A percentile compares a stretch with the other conserved stretches of the same genome.
phyloP scores from a whole-genome alignment of 2,329 filamentous ascomycete species.

The Pseudocercospora fijiensis region DNA sequence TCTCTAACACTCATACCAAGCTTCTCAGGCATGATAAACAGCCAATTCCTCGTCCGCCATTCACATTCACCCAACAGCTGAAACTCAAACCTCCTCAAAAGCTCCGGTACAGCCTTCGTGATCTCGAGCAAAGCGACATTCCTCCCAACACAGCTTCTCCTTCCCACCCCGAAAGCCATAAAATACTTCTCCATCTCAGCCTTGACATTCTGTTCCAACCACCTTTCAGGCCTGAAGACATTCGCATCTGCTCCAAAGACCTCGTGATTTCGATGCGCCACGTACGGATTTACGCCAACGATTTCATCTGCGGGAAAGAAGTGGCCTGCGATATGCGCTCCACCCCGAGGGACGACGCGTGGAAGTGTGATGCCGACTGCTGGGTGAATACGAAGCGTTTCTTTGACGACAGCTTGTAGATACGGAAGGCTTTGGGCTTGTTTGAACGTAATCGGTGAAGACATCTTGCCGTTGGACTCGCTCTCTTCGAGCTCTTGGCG shows the following conservation, averaged over 20 bases:
- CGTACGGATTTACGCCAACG: slow-evolving; percentile 37
- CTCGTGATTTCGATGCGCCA: slow-evolving; percentile 33
- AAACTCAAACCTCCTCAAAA: neutral
- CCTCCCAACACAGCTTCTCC: slow-evolving; percentile 11
- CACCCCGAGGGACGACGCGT: slow-evolving; percentile 41
- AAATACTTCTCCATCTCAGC: slow-evolving; percentile 51
- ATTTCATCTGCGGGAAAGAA: slow-evolving; percentile 35
- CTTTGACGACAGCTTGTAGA: slow-evolving; percentile 46
- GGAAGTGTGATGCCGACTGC: slow-evolving; percentile 43
- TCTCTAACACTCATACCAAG: neutral
- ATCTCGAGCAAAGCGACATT: slow-evolving; percentile 14
- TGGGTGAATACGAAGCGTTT: slow-evolving; percentile 47
- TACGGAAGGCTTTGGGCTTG: slow-evolving; percentile 42
- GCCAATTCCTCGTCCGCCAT: neutral
- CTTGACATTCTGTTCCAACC: slow-evolving; percentile 31
- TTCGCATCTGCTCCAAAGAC: slow-evolving; percentile 38
- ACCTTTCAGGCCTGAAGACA: slow-evolving; percentile 38
- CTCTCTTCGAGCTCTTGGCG: slow-evolving; percentile 37
- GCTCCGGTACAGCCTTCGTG: slow-evolving; percentile 5
- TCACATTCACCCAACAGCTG: neutral
- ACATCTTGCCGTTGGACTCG: slow-evolving; percentile 29
- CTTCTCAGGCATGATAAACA: neutral
- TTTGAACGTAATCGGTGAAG: slow-evolving; percentile 30
- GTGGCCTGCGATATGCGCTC: slow-evolving; percentile 38
- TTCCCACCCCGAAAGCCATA: slow-evolving; percentile 12